Percentiles rank a stretch among this genome's conserved stretches.
Conservation (phyloP, 139 green algal species). For the Tetratostichococcus sp. region DNA sequence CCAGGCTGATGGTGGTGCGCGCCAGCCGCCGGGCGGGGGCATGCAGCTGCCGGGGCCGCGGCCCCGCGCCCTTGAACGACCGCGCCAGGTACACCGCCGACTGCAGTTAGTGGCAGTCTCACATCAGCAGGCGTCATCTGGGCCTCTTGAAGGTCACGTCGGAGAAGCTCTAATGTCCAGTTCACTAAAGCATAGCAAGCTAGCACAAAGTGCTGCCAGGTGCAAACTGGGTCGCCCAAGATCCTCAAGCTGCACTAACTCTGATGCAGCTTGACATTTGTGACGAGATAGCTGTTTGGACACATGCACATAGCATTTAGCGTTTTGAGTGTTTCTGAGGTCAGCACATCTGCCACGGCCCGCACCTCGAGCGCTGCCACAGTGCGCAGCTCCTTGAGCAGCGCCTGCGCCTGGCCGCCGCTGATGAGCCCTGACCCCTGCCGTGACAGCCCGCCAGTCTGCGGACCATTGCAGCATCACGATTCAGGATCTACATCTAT, state of each 20-base stretch:
- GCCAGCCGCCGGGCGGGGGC: slow-evolving; percentile 66
- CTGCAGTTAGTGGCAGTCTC: too few species aligned
- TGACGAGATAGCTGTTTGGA: too few species aligned
- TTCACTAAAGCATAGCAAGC: too few species aligned
- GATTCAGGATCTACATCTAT: too few species aligned
- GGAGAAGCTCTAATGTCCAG: too few species aligned
- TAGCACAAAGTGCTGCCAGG: too few species aligned
- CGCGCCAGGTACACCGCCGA: slow-evolving; percentile 55
- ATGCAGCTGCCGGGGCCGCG: slow-evolving; percentile 37
- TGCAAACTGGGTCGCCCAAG: too few species aligned
- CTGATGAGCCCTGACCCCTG: neutral
- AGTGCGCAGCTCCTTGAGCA: slow-evolving; percentile 58
- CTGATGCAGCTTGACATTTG: too few species aligned
- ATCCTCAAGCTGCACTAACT: too few species aligned
- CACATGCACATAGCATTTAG: too few species aligned
- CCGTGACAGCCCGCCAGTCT: neutral
- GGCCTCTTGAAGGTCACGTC: too few species aligned
- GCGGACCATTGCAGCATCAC: neutral
- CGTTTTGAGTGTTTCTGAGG: neutral
- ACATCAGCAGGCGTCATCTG: neutral
- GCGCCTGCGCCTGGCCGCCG: slow-evolving; percentile 8
- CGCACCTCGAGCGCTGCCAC: slow-evolving; percentile 53
- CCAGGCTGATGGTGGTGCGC: slow-evolving; percentile 65
- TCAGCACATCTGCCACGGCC: too few species aligned
- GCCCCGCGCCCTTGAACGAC: neutral